Evolutionary conservation across 2,329 filamentous ascomycete genomes (phyloP).

Genomic region (Clarireedia homoeocarpa): DNA sequence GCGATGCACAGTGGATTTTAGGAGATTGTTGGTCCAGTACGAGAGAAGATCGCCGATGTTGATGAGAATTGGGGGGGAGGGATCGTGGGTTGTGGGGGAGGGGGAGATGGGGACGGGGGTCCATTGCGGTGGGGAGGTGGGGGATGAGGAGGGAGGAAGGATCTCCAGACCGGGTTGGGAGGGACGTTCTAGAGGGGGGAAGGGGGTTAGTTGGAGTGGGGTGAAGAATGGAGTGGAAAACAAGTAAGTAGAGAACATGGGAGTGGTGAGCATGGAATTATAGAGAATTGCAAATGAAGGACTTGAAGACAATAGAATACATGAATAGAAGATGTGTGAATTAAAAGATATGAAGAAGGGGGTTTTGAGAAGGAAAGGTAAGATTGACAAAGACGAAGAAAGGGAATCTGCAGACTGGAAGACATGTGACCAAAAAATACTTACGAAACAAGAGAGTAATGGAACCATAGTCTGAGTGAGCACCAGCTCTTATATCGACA

Average conservation of each 20-base stretch:
- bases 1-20: conserved; percentile 82
- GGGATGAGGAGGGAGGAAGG: conserved; percentile 43
- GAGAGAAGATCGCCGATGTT: conserved; percentile 67
- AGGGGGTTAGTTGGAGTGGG: not conserved
- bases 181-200: conserved; percentile 43
- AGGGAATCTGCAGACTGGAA: too few species aligned
- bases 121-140: conserved; percentile 36
- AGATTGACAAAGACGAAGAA: too few species aligned
- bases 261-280: too few species aligned
- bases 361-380: too few species aligned
- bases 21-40: conserved; percentile 85
- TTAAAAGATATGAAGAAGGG: too few species aligned
- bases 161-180: conserved; percentile 86
- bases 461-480: conserved; percentile 75
- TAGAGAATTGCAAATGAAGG: too few species aligned
- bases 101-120: conserved; percentile 61
- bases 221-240: not conserved
- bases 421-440: not conserved
- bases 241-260: too few species aligned
- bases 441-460: conserved; percentile 66
- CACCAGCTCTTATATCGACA: conserved; percentile 74
- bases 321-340: too few species aligned
- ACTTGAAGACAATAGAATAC: too few species aligned
- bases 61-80: conserved; percentile 34
- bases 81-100: conserved; percentile 46